These are phyloP conservation scores for Passalora sequoiae DNA, from an alignment of 2,329 filamentous ascomycete species.

Conservation along the genomic window DNA sequence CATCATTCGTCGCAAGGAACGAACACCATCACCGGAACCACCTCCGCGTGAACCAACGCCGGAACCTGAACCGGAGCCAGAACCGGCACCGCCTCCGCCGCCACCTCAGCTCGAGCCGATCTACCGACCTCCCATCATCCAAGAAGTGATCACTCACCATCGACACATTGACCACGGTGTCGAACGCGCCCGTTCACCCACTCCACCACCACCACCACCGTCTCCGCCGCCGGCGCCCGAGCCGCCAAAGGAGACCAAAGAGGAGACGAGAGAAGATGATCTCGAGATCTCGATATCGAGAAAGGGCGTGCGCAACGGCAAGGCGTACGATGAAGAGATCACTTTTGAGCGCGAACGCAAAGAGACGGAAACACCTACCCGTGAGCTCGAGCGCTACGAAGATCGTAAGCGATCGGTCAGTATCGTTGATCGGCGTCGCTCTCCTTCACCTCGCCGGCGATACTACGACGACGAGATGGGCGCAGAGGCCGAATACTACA, in stretches of 20 bases:
- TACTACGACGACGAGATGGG: slow-evolving; percentile 50
- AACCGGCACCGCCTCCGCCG: slow-evolving; percentile 42
- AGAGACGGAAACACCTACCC: slow-evolving; percentile 30
- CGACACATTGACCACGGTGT: slow-evolving; percentile 74
- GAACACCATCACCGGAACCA: slow-evolving; percentile 31
- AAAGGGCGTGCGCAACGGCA: slow-evolving; percentile 44
- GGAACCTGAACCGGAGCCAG: slow-evolving; percentile 48
- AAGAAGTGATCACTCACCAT: slow-evolving; percentile 86
- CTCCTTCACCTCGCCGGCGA: slow-evolving; percentile 39
- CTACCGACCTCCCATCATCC: slow-evolving; percentile 72
- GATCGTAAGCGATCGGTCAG: slow-evolving; percentile 23
- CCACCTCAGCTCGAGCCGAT: slow-evolving; percentile 58
- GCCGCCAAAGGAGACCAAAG: slow-evolving; percentile 31
- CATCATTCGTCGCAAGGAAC: slow-evolving; percentile 41
- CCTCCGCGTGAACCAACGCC: slow-evolving; percentile 37
- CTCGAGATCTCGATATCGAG: slow-evolving; percentile 55
- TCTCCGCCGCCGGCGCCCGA: slow-evolving; percentile 29
- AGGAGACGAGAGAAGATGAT: slow-evolving; percentile 40
- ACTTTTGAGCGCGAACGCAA: slow-evolving; percentile 55
- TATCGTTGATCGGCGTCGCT: slow-evolving; percentile 35
- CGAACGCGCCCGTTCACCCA: slow-evolving; percentile 44
- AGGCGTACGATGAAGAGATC: slow-evolving; percentile 60
- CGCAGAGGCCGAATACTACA: slow-evolving; percentile 56
- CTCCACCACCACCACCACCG: slow-evolving; percentile 37
- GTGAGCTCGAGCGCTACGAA: slow-evolving; percentile 33